Conservation (phyloP, 2,329 filamentous ascomycete genomes). For the Scedosporium dehoogii region DNA sequence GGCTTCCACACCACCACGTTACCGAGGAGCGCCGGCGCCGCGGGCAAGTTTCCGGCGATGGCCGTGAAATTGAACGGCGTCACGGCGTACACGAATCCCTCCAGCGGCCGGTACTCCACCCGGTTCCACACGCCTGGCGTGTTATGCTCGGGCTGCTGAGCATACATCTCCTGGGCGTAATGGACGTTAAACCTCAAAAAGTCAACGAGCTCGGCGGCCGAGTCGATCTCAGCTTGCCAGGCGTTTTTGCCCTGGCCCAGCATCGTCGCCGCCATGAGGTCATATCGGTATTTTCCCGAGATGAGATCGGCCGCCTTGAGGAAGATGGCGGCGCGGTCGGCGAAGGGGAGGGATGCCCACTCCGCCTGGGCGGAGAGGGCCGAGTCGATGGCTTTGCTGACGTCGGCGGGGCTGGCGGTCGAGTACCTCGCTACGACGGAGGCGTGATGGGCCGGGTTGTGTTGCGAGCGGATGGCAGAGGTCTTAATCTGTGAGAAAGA, state of each 20-base stretch:
- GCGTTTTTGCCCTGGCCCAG: slow-evolving; percentile 96
- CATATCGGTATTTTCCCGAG: slow-evolving; percentile 86
- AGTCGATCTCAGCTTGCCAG: slow-evolving; percentile 98
- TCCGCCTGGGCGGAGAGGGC: slow-evolving; percentile 76
- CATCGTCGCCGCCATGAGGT: slow-evolving; percentile 94
- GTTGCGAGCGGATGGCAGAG: slow-evolving; percentile 56
- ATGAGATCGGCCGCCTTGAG: slow-evolving; percentile 92
- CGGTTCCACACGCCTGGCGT: slow-evolving; percentile 83
- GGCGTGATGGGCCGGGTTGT: slow-evolving; percentile 74
- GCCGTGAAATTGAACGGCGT: slow-evolving; percentile 97
- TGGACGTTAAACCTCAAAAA: slow-evolving; percentile 92
- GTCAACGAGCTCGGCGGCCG: slow-evolving; percentile 84
- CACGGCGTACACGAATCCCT: slow-evolving; percentile 92
- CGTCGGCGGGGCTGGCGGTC: slow-evolving; percentile 66
- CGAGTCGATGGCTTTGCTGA: slow-evolving; percentile 69
- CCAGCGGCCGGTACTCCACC: slow-evolving; percentile 77
- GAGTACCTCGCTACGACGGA: slow-evolving; percentile 74
- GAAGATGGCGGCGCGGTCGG: slow-evolving; percentile 86
- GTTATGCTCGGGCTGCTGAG: slow-evolving; percentile 77
- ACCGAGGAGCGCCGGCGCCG: slow-evolving; percentile 75
- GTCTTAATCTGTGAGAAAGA: slow-evolving; percentile 49
- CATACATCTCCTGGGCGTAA: slow-evolving; percentile 86
- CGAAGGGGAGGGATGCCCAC: slow-evolving; percentile 82
- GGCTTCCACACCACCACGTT: slow-evolving; percentile 98
- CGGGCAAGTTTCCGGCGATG: slow-evolving; percentile 79